A percentile compares a stretch with the other conserved stretches of the same genome.
phyloP scores from a whole-genome alignment of 345 rosid genomes.

The Pugionium cornutum region DNA sequence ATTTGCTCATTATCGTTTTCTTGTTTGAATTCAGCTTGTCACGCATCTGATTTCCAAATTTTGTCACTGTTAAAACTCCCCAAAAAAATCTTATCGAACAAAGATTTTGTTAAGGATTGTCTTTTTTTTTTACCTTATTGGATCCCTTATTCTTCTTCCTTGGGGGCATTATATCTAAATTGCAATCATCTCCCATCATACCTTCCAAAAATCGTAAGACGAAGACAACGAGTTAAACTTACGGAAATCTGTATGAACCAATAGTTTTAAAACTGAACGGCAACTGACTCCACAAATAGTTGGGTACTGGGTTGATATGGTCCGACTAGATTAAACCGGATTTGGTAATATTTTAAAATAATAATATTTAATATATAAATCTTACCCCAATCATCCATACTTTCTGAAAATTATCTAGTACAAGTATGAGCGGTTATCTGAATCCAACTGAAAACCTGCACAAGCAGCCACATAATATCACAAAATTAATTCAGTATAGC shows the following conservation, averaged over 20 bases:
- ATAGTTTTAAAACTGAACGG: no score
- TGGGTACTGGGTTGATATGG: no score
- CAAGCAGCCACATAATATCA: background rate
- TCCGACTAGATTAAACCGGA: no score
- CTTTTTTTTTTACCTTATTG: constrained; percentile 41
- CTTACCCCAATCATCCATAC: constrained; percentile 39
- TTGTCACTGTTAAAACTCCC: background rate
- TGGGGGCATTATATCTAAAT: constrained; percentile 55
- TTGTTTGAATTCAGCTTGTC: constrained; percentile 32
- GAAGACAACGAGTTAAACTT: no score
- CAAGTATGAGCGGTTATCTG: constrained; percentile 3
- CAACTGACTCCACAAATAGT: no score
- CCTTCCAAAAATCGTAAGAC: constrained; percentile 10
- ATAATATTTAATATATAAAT: background rate
- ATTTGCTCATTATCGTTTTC: constrained; percentile 48
- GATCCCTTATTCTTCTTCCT: constrained; percentile 45
- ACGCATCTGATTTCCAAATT: constrained; percentile 29
- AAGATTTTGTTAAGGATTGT: constrained; percentile 10
- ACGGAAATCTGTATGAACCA: no score
- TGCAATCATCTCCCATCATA: constrained; percentile 49
- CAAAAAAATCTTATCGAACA: background rate
- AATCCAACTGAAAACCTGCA: constrained; percentile 22
- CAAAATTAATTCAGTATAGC: background rate
- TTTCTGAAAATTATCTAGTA: background rate
- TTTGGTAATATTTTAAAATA: no score